phyloP scores from a whole-genome alignment of 1,284 basidiomycete genomes.

The Tetrapyrgos nigripes region DNA sequence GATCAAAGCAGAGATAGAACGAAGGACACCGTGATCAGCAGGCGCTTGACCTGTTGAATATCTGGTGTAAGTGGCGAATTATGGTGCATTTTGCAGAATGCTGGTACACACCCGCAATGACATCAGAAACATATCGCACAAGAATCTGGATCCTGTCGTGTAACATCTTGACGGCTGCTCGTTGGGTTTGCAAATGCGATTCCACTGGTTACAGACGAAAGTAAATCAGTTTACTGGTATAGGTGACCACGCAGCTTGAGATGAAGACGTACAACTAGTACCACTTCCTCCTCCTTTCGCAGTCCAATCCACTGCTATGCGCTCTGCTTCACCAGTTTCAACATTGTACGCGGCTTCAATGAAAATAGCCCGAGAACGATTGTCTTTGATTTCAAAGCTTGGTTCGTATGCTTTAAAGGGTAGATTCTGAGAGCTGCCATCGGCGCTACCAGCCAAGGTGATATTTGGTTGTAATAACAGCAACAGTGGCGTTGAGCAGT shows the following conservation, averaged over 20 bases:
- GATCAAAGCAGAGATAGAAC: conserved; percentile 85
- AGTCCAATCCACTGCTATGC: conserved; percentile 97
- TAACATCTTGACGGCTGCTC: conserved; percentile 96
- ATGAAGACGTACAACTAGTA: conserved; percentile 66
- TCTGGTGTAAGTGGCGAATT: background rate
- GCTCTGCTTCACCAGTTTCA: conserved; percentile 98
- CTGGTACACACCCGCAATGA: conserved; percentile 64
- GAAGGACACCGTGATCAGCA: conserved; percentile 82
- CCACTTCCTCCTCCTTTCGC: conserved; percentile 88
- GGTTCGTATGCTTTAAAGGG: conserved; percentile 93
- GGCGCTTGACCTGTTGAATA: conserved; percentile 58
- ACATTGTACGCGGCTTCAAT: conserved; percentile 85
- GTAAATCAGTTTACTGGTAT: background rate
- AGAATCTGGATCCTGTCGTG: conserved; percentile 88
- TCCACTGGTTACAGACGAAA: conserved; percentile 65
- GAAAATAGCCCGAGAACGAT: conserved; percentile 80
- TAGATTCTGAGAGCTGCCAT: conserved; percentile 70
- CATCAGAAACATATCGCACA: conserved; percentile 81
- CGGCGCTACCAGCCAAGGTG: conserved; percentile 52
- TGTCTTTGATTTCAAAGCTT: conserved; percentile 81
- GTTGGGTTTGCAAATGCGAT: conserved; percentile 88
- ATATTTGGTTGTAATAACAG: conserved; percentile 68
- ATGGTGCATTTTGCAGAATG: background rate
- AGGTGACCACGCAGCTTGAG: background rate
- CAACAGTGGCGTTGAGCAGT: conserved; percentile 81